Evolutionary conservation across 1,139 yeast species (phyloP).

Genomic region (Geotrichum phurueaensis): DNA sequence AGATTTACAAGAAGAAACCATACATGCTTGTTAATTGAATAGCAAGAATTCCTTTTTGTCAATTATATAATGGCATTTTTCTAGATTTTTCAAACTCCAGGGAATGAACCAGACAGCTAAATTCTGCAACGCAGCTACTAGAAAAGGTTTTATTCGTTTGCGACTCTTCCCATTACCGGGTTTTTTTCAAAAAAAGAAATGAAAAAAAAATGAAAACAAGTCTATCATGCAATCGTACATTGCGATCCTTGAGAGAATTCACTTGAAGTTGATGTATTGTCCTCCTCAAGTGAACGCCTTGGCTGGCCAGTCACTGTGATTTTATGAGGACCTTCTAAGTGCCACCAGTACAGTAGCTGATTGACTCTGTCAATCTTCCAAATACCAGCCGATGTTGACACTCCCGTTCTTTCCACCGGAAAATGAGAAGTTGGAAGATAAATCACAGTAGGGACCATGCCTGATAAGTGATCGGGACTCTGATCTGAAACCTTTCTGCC

Average conservation of each 20-base stretch:
- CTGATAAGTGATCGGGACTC: slow-evolving; percentile 3
- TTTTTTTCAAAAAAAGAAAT: background rate
- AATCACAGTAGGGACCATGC: slow-evolving; percentile 47
- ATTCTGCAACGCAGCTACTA: no score
- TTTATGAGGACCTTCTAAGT: slow-evolving; percentile 27
- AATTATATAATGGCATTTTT: no score
- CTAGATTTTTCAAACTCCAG: no score
- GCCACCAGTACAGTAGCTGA: slow-evolving; percentile 69
- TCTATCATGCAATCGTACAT: background rate
- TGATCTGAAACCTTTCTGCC: slow-evolving; percentile 2
- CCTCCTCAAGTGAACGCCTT: background rate
- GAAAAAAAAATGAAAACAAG: background rate
- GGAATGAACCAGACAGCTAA: no score
- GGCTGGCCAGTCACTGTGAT: slow-evolving; percentile 6
- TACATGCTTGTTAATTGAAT: background rate
- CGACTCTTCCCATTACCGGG: no score
- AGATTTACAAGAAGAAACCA: background rate
- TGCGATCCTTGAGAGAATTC: background rate
- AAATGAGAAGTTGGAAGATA: slow-evolving; percentile 71
- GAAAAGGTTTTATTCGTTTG: no score
- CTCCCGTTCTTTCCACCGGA: slow-evolving; percentile 43
- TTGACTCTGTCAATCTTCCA: slow-evolving; percentile 46
- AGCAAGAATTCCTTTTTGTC: background rate
- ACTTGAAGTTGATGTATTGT: background rate
- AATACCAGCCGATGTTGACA: slow-evolving; percentile 51